These are phyloP conservation scores for Acacia concinna DNA, from an alignment of 331 rosid species.

Conservation along the genomic window DNA sequence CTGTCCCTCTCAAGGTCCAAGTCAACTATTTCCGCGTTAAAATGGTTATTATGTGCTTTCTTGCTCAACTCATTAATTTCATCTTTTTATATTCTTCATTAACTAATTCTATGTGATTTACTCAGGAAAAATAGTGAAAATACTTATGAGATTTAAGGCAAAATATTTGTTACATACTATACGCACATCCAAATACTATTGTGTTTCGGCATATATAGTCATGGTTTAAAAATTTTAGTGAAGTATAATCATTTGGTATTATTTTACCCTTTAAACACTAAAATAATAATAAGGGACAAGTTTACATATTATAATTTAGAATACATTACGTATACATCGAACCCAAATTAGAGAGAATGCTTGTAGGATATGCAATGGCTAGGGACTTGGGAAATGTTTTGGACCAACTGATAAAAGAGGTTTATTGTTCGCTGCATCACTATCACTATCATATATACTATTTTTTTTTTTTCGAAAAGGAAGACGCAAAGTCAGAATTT, in stretches of 20 bases:
- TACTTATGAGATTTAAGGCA: background rate
- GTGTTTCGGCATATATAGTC: background rate
- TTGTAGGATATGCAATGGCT: background rate
- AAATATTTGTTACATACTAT: background rate
- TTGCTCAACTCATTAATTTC: background rate
- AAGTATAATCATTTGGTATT: background rate
- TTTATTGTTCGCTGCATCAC: background rate
- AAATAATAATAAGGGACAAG: background rate
- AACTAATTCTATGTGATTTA: background rate
- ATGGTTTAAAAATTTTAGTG: background rate
- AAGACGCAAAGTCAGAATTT: background rate
- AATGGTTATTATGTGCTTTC: background rate
- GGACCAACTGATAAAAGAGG: background rate
- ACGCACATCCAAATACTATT: background rate
- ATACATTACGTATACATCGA: background rate
- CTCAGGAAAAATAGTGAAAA: background rate
- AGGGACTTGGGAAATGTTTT: background rate
- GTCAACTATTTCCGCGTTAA: background rate
- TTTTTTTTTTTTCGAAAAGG: background rate
- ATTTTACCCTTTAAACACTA: background rate
- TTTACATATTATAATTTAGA: background rate
- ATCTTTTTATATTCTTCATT: background rate
- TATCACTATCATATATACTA: background rate
- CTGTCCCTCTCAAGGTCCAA: background rate
- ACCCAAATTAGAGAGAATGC: background rate